A percentile compares a stretch with the other conserved stretches of the same genome.
These are phyloP conservation scores for Naganishia onofrii DNA, from an alignment of 768 basidiomycete genomes.

Conservation along the genomic window DNA sequence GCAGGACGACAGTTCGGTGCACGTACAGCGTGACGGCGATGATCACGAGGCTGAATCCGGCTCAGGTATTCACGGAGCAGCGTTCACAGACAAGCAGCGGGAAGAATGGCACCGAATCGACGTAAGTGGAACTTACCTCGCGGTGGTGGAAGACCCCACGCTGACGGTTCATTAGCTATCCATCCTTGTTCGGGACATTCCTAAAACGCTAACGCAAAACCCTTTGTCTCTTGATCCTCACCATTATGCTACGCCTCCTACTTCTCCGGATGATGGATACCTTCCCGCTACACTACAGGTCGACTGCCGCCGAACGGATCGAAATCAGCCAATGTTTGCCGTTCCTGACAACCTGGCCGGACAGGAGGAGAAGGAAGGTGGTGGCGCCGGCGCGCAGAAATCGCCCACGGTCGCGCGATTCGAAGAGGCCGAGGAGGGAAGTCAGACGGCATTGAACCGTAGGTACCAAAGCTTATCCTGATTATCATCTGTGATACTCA, in stretches of 20 bases:
- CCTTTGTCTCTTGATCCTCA: slow-evolving; percentile 11
- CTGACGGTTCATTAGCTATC: slow-evolving; percentile 15
- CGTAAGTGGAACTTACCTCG: slow-evolving; percentile 36
- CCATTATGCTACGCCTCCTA: slow-evolving; percentile 8
- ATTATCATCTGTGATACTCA: not conserved
- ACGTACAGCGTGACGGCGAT: slow-evolving; percentile 63
- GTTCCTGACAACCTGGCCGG: slow-evolving; percentile 43
- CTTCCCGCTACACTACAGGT: slow-evolving; percentile 91
- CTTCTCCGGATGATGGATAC: not conserved
- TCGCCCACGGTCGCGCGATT: slow-evolving; percentile 21
- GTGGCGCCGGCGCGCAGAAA: slow-evolving; percentile 40
- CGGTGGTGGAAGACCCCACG: too few relatives aligned
- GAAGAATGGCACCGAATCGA: slow-evolving; percentile 63
- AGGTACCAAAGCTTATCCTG: slow-evolving; percentile 17
- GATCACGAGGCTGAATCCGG: slow-evolving; percentile 50
- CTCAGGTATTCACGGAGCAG: not conserved
- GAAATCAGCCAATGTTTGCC: slow-evolving; percentile 85
- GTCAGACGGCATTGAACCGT: slow-evolving; percentile 48
- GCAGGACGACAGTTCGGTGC: slow-evolving; percentile 58
- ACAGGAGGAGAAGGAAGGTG: slow-evolving; percentile 60
- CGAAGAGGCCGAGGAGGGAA: slow-evolving; percentile 49
- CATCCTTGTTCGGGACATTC: slow-evolving; percentile 18
- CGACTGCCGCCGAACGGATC: slow-evolving; percentile 92
- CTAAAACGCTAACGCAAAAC: slow-evolving; percentile 2
- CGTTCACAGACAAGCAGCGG: slow-evolving; percentile 58